Evolutionary conservation across 768 basidiomycete species (phyloP).

Genomic region (Boletus rufocinnamomeus): DNA sequence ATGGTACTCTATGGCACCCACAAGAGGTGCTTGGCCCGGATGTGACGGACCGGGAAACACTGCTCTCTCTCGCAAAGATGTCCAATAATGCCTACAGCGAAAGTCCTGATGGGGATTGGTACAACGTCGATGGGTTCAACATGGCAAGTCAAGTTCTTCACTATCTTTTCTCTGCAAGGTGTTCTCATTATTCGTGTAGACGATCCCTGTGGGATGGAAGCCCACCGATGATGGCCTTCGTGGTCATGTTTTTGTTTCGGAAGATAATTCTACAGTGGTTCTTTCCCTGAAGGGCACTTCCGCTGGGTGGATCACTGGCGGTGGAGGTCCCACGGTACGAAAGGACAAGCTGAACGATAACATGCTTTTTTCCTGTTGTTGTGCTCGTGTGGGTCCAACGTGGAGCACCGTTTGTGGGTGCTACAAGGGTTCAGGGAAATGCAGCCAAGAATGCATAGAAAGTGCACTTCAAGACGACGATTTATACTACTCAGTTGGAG

Average conservation of each 20-base stretch:
- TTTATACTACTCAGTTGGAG: constrained; percentile 85
- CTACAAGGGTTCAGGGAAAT: constrained; percentile 71
- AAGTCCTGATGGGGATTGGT: constrained; percentile 64
- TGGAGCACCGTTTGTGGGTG: constrained; percentile 95
- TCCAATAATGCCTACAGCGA: constrained; percentile 77
- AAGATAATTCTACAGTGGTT: constrained; percentile 82
- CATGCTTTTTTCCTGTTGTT: constrained; percentile 94
- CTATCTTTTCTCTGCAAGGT: not conserved
- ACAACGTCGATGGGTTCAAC: constrained; percentile 68
- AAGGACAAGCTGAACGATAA: constrained; percentile 97
- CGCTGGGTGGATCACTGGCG: constrained; percentile 62
- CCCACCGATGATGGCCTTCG: constrained; percentile 87
- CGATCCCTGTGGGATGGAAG: constrained; percentile 85
- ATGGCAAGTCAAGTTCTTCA: constrained; percentile 39
- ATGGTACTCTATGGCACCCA: constrained; percentile 60
- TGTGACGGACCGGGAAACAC: constrained; percentile 65
- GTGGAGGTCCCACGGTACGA: constrained; percentile 77
- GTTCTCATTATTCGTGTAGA: constrained; percentile 37
- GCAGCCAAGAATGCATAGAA: constrained; percentile 82
- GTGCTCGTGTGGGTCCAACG: constrained; percentile 90
- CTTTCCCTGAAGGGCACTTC: constrained; percentile 95
- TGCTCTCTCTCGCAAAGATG: constrained; percentile 87
- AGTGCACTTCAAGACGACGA: constrained; percentile 75
- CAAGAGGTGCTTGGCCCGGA: constrained; percentile 70
- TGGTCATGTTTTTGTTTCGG: constrained; percentile 87